These are phyloP conservation scores for Plasmodium reichenowi DNA, from an alignment of 169 alveolate genomes.

Conservation along the genomic window DNA sequence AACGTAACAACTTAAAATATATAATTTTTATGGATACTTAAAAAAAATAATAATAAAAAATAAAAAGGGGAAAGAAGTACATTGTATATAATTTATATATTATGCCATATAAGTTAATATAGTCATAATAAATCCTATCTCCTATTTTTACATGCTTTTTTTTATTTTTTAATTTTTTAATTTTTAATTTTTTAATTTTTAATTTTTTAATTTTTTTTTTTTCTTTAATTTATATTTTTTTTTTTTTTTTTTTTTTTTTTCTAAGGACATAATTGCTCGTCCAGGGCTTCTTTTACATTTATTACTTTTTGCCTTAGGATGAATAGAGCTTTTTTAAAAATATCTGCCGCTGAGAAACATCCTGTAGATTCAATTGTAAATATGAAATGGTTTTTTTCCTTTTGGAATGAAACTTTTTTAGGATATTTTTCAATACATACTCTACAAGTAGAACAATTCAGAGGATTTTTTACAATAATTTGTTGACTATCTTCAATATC, in stretches of 20 bases:
- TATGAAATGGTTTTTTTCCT: conserved; percentile 90
- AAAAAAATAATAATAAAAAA: no score
- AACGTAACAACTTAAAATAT: no score
- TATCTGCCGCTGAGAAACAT: conserved; percentile 82
- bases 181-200: neutral
- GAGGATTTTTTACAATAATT: conserved; percentile 91
- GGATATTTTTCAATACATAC: conserved; percentile 97
- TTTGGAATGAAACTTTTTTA: conserved; percentile 81
- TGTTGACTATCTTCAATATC: conserved; percentile 92
- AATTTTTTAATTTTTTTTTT: neutral
- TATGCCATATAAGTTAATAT: no score
- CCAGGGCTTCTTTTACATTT: conserved; percentile 75
- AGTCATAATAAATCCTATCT: neutral
- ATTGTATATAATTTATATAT: no score
- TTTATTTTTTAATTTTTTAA: neutral
- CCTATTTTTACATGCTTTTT: neutral
- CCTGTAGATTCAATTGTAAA: conserved; percentile 90
- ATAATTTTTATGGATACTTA: no score
- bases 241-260: neutral
- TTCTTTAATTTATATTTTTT: conserved; percentile 1
- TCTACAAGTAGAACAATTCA: conserved; percentile 97
- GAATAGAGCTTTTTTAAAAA: conserved; percentile 80
- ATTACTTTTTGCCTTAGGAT: conserved; percentile 76
- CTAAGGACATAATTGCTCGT: conserved; percentile 31
- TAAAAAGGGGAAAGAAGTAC: no score